Conservation (phyloP, 2,329 filamentous ascomycete genomes). For the Xylaria sp. region DNA sequence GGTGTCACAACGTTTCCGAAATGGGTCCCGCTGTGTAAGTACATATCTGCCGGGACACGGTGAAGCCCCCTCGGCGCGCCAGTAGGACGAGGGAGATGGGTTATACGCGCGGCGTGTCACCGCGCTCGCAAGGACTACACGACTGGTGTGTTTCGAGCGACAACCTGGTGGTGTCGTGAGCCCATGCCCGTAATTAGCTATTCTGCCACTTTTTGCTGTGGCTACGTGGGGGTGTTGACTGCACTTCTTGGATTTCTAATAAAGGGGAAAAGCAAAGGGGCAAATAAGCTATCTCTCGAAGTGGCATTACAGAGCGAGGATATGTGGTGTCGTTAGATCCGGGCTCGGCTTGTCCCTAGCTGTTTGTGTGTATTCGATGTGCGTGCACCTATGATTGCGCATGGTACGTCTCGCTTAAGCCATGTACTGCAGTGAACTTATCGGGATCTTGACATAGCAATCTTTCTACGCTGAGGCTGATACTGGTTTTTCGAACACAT, state of each 20-base stretch:
- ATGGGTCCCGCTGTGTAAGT: slow-evolving; percentile 12
- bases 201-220: background rate
- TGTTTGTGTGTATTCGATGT: background rate
- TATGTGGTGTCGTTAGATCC: background rate
- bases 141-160: background rate
- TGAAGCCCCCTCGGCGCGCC: background rate
- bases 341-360: background rate
- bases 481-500: background rate
- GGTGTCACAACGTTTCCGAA: slow-evolving; percentile 26
- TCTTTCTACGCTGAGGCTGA: background rate
- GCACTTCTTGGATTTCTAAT: background rate
- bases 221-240: background rate
- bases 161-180: background rate
- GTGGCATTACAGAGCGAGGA: background rate
- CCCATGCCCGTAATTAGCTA: slow-evolving; percentile 9
- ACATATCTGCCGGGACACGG: slow-evolving; percentile 1
- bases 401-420: slow-evolving; percentile 3
- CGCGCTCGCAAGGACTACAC: background rate
- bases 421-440: background rate
- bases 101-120: slow-evolving; percentile 12
- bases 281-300: background rate
- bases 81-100: slow-evolving; percentile 9
- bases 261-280: background rate
- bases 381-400: background rate
- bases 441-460: background rate